Percentiles rank a stretch among this genome's conserved stretches.
Conservation (phyloP, 257 asterid species). For the Penstemon barbatus region DNA sequence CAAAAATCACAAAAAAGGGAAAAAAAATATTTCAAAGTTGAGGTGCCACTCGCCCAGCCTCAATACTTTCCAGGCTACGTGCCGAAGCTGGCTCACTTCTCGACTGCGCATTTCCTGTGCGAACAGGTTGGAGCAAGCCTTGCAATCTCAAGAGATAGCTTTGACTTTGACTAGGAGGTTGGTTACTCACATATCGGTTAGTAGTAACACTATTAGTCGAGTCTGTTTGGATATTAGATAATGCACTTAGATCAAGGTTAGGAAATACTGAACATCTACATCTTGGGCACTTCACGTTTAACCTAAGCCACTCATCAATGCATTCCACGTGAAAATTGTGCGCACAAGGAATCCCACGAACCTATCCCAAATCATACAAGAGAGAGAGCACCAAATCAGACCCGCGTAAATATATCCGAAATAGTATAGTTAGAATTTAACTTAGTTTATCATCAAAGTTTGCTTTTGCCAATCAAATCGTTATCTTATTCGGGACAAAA, state of each 20-base stretch:
- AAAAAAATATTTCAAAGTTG: constrained; percentile 31
- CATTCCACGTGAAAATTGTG: constrained; percentile 98
- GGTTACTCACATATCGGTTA: constrained; percentile 60
- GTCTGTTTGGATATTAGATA: constrained; percentile 71
- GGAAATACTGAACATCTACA: constrained; percentile 98
- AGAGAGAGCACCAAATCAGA: neutral
- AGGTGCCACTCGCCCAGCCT: constrained; percentile 42
- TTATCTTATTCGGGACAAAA: constrained; percentile 5
- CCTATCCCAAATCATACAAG: constrained; percentile 43
- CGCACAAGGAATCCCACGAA: constrained; percentile 97
- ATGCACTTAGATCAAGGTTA: constrained; percentile 86
- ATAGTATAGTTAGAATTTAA: too few species aligned
- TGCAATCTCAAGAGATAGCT: constrained; percentile 78
- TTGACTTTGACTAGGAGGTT: constrained; percentile 59
- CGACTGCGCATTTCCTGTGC: constrained; percentile 39
- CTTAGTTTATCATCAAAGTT: too few species aligned
- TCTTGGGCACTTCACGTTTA: constrained; percentile 92
- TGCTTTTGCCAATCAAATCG: neutral
- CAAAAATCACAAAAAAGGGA: constrained; percentile 6
- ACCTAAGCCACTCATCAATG: constrained; percentile 94
- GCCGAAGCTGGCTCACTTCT: constrained; percentile 29
- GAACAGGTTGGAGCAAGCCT: constrained; percentile 68
- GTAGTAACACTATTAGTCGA: constrained; percentile 51
- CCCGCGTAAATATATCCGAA: too few species aligned
- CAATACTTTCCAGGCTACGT: constrained; percentile 29